Base-by-base conservation (phyloP, 768 basidiomycete species). In the Pulveroboletus sp. region DNA sequence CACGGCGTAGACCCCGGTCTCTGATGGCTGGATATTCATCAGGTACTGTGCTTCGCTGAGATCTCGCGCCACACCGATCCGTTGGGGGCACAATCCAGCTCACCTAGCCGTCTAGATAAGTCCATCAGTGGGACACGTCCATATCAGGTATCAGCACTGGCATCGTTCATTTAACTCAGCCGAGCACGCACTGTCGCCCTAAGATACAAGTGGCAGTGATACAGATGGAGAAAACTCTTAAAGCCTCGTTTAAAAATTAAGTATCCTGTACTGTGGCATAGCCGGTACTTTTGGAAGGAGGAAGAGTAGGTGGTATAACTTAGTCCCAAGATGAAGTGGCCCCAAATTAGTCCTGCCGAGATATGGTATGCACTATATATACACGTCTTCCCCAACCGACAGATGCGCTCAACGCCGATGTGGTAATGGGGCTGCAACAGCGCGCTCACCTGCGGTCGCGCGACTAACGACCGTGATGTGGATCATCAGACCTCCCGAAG, bases 391-490 rank as follows among this genome's bases (percentile, higher is more conserved):
- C 56, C 61, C 51, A 55, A 44, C 41, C 51, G 43, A 55, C 47
- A 42, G 24, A 47, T 38, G 57, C 58, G 65, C 56, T 48, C 62
- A 51, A 39, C 57, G 63, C 59, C n/a, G 32, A 46, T 48, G 57
- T 56, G 54, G 50, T 40, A 49, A 54, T 46, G 30, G 44, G 35
- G 41, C 3, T 42, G 41, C 46, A 40, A 49, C 37, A 40, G 40
- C 39, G 32, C 44, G 45, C 52, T 66, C 55, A 68, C 64, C 62
- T 66, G 37, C 58, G 64, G 39, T 64, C 64, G 52, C 55, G 62
- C 55, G 64, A 60, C 68, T 68, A 33, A 28, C 38, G n/a, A 46
- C 35, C 50, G 48, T 30, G 48, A 14, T 46, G 41, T 48, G 47
- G 49, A 55, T 45, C 44, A 47, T 67, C 49, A 62, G 50, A 46